A percentile compares a stretch with the other conserved stretches of the same genome.
These are phyloP conservation scores for Mimosa bimucronata DNA, from an alignment of 306 rosid genomes.

Conservation along the genomic window DNA sequence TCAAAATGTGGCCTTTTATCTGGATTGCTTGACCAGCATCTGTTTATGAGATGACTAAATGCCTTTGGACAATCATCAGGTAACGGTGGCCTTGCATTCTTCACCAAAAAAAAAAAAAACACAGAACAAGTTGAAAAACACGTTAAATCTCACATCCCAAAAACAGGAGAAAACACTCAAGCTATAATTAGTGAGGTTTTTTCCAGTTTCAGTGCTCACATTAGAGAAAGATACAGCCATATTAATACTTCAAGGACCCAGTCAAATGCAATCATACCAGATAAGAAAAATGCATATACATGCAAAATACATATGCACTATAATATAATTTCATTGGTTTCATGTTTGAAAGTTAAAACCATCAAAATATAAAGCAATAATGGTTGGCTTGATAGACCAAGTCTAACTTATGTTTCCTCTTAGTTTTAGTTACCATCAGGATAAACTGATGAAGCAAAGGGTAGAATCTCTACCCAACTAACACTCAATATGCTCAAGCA, in stretches of 20 bases:
- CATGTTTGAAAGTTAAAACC: background rate
- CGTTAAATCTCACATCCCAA: background rate
- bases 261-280: constrained; percentile 2
- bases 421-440: background rate
- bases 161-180: background rate
- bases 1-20: constrained; percentile 79
- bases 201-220: background rate
- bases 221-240: constrained; percentile 31
- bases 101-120: constrained; percentile 43
- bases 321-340: background rate
- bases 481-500: background rate
- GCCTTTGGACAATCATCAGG: constrained; percentile 77
- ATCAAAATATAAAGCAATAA: background rate
- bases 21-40: constrained; percentile 91
- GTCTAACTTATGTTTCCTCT: background rate
- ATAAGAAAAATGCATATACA: background rate
- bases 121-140: background rate
- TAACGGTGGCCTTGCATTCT: constrained; percentile 96
- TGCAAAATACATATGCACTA: constrained; percentile 10
- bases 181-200: background rate
- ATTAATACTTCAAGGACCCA: constrained; percentile 18
- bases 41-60: constrained; percentile 68
- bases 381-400: background rate
- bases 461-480: background rate
- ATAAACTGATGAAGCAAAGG: background rate